Evolutionary conservation across 257 asterid genomes (phyloP).

Genomic region (Plantago ovata): DNA sequence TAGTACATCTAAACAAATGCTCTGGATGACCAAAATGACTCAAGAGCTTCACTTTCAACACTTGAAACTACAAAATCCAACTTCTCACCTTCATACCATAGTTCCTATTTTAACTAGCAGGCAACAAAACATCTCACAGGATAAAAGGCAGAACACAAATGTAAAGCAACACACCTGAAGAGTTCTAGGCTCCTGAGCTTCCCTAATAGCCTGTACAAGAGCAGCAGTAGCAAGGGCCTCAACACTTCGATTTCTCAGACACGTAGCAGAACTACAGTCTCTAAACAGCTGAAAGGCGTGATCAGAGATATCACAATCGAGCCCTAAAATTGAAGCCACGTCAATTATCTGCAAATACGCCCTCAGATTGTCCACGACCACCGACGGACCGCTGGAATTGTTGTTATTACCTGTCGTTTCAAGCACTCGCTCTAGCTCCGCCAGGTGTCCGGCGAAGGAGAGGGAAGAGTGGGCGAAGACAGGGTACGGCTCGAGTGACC

Average conservation of each 20-base stretch:
- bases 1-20: too few species aligned
- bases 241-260: constrained; percentile 93
- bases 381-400: constrained; percentile 51
- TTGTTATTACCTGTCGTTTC: constrained; percentile 49
- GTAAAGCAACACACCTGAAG: constrained; percentile 52
- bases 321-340: constrained; percentile 81
- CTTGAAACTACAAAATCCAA: too few species aligned
- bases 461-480: constrained; percentile 66
- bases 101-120: too few species aligned
- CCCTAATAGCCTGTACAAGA: constrained; percentile 90
- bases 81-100: too few species aligned
- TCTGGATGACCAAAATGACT: too few species aligned
- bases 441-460: constrained; percentile 88
- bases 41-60: too few species aligned
- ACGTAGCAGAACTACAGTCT: constrained; percentile 91
- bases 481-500: constrained; percentile 94
- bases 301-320: constrained; percentile 85
- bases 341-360: constrained; percentile 95
- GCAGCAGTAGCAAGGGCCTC: constrained; percentile 99
- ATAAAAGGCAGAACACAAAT: background rate
- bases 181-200: constrained; percentile 97
- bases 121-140: too few species aligned
- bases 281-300: constrained; percentile 98
- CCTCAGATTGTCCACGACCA: constrained; percentile 85
- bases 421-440: constrained; percentile 90